Conservation (phyloP, 768 basidiomycete species). For the Kwoniella botswanensis region DNA sequence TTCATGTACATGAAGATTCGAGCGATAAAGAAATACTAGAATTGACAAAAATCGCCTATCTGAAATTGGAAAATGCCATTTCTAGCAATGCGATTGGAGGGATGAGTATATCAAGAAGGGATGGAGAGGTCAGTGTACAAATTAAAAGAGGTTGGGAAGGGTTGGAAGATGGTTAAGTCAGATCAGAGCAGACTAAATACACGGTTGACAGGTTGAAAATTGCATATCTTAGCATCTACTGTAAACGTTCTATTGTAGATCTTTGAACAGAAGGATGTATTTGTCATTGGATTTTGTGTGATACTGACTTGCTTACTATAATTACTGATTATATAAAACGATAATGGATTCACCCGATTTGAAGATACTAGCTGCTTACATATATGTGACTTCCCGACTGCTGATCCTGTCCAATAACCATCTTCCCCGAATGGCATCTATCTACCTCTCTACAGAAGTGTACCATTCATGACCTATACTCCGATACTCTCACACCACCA, state of each 20-base stretch:
- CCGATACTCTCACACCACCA: conserved; percentile 8
- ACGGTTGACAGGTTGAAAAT: not conserved
- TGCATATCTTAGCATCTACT: not conserved
- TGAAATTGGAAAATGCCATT: conserved; percentile 15
- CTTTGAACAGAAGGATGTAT: conserved; percentile 5
- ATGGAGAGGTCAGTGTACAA: conserved; percentile 33
- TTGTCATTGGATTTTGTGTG: not conserved
- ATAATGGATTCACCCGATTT: too few relatives aligned
- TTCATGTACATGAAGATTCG: conserved; percentile 41
- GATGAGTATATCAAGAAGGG: conserved; percentile 6
- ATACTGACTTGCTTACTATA: not conserved
- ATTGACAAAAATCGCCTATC: conserved; percentile 31
- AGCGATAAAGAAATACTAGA: conserved; percentile 47
- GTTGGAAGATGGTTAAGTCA: conserved; percentile 28
- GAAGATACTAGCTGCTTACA: too few relatives aligned
- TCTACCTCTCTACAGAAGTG: not conserved
- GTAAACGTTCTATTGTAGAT: not conserved
- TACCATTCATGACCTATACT: not conserved
- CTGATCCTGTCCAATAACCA: too few relatives aligned
- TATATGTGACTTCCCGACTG: too few relatives aligned
- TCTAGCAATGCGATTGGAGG: conserved; percentile 16
- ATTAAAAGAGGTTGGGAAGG: conserved; percentile 44
- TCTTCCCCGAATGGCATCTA: too few relatives aligned
- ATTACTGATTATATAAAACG: not conserved
- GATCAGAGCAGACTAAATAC: not conserved